Conservation (phyloP, 2,329 filamentous ascomycete genomes). For the Trichoderma lentiforme region DNA sequence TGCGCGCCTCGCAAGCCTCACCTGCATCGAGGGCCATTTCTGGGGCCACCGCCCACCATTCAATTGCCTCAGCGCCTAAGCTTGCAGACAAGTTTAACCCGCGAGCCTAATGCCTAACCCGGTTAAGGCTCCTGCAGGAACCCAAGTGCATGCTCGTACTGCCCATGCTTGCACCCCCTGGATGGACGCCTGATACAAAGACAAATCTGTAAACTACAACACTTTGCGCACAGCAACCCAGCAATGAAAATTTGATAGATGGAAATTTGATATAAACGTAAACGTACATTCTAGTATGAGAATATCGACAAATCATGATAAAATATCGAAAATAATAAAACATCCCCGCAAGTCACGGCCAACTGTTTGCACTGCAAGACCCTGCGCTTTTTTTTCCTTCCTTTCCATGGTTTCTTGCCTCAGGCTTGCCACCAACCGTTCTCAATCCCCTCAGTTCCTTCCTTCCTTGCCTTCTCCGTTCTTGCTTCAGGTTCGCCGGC, state of each 20-base stretch:
- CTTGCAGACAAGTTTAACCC: conserved; percentile 12
- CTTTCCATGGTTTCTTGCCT: not conserved
- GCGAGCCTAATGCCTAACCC: conserved; percentile 1
- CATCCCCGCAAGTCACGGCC: not conserved
- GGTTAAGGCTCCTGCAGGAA: not conserved
- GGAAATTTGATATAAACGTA: not conserved
- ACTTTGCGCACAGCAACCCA: not conserved
- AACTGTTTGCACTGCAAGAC: not conserved
- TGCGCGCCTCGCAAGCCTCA: conserved; percentile 11
- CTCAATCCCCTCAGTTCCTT: not conserved
- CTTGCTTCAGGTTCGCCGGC: conserved; percentile 17
- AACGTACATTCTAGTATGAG: too few species aligned
- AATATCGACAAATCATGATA: too few species aligned
- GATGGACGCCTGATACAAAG: not conserved
- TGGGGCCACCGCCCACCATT: not conserved
- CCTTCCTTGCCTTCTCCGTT: not conserved
- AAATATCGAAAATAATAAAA: not conserved
- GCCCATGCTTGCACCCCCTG: not conserved
- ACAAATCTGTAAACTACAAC: not conserved
- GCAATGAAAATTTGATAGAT: not conserved
- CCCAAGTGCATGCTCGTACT: not conserved
- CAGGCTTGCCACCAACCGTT: not conserved
- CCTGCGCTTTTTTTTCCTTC: not conserved
- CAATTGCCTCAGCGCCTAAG: conserved; percentile 5
- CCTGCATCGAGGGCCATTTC: not conserved